Evolutionary conservation across 1,139 yeast genomes (phyloP).

Genomic region (Insectozyma bohioensis): DNA sequence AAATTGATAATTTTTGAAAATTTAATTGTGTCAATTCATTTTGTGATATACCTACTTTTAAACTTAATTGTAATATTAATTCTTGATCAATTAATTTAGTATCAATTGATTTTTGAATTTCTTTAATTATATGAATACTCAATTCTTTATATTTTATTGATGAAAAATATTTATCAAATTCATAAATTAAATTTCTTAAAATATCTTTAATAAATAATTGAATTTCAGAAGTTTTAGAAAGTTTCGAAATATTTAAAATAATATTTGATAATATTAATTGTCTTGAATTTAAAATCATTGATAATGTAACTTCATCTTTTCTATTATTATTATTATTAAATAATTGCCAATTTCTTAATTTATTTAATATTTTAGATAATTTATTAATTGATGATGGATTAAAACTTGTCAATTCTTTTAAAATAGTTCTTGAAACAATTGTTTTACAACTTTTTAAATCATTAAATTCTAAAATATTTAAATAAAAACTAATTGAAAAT

Average conservation of each 20-base stretch:
- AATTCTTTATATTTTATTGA: slow-evolving; percentile 28
- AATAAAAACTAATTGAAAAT: slow-evolving; percentile 31
- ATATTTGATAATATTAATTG: slow-evolving; percentile 21
- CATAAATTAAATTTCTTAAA: slow-evolving; percentile 26
- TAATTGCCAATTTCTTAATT: slow-evolving; percentile 17
- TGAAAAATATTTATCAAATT: slow-evolving; percentile 26
- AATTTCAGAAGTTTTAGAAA: slow-evolving; percentile 3
- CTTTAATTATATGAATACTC: slow-evolving; percentile 28
- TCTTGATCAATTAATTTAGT: slow-evolving; percentile 18
- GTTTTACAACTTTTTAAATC: slow-evolving; percentile 24
- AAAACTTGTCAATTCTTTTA: slow-evolving; percentile 27
- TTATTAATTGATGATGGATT: slow-evolving; percentile 18
- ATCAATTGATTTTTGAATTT: slow-evolving; percentile 23
- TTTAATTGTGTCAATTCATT: slow-evolving; percentile 24
- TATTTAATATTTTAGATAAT: slow-evolving; percentile 25
- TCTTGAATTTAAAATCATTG: slow-evolving; percentile 22
- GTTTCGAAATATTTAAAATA: slow-evolving; percentile 20
- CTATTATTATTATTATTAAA: slow-evolving; percentile 16
- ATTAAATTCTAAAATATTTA: slow-evolving; percentile 25
- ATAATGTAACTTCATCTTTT: slow-evolving; percentile 19
- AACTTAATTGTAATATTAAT: slow-evolving; percentile 22
- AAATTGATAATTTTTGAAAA: slow-evolving; percentile 25
- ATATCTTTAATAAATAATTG: slow-evolving; percentile 21
- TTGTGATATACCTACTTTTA: slow-evolving; percentile 32
- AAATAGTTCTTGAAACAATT: slow-evolving; percentile 20